Percentiles rank a stretch among this genome's conserved stretches.
Conservation (phyloP, 2,329 filamentous ascomycete species). For the Ceratocystis cacaofunesta region DNA sequence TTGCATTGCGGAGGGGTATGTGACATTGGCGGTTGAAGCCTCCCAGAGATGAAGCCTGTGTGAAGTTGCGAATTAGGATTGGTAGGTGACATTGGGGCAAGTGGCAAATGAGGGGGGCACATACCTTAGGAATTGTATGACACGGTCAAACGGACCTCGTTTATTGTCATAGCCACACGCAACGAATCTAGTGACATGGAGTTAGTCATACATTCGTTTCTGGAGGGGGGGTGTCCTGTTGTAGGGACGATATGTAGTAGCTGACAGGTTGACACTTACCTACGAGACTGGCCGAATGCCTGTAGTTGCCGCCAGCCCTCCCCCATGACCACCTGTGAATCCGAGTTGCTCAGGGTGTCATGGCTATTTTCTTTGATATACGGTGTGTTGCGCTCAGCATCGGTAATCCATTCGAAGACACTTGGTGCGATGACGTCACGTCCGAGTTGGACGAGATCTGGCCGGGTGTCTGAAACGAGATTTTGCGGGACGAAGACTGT, state of each 20-base stretch:
- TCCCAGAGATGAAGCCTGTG: constrained; percentile 40
- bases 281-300: constrained; percentile 41
- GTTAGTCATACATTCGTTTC: neutral
- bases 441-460: constrained; percentile 34
- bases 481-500: constrained; percentile 35
- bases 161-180: constrained; percentile 44
- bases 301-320: constrained; percentile 53
- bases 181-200: constrained; percentile 32
- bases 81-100: no score
- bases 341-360: constrained; percentile 46
- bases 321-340: constrained; percentile 44
- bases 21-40: constrained; percentile 43
- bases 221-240: no score
- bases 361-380: constrained; percentile 41
- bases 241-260: neutral
- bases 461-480: constrained; percentile 27
- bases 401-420: constrained; percentile 42
- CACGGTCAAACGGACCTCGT: constrained; percentile 35
- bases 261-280: constrained; percentile 23
- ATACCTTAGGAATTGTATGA: constrained; percentile 43
- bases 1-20: constrained; percentile 53
- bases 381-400: constrained; percentile 51
- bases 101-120: constrained; percentile 4
- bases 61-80: neutral
- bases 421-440: constrained; percentile 37